These are phyloP conservation scores for Phellinidium pouzarii DNA, from an alignment of 1,284 basidiomycete genomes.

Conservation along the genomic window DNA sequence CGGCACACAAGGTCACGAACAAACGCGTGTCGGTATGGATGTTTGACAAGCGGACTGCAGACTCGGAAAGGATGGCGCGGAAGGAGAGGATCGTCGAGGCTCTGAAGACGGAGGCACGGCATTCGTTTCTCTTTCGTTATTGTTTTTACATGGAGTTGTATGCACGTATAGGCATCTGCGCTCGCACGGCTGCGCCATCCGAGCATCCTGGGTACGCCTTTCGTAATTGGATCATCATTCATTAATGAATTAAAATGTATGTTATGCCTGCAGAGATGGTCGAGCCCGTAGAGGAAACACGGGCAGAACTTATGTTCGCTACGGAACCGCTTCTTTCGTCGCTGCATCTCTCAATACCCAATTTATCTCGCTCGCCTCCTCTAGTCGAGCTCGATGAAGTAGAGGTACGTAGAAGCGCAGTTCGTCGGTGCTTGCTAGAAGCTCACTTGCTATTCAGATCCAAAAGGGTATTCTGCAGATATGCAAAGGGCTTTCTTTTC, in stretches of 20 bases:
- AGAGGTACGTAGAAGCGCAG: conserved; percentile 51
- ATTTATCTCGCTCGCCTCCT: conserved; percentile 46
- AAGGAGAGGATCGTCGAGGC: conserved; percentile 75
- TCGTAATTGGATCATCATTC: conserved; percentile 20
- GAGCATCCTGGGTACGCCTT: conserved; percentile 68
- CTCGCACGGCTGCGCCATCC: conserved; percentile 87
- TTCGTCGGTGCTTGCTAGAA: not conserved
- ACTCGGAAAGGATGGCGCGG: conserved; percentile 64
- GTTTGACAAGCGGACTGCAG: conserved; percentile 74
- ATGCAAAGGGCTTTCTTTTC: conserved; percentile 87
- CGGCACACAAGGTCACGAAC: conserved; percentile 78
- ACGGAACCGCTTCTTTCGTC: conserved; percentile 85
- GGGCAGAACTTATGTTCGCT: conserved; percentile 85
- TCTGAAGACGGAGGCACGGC: conserved; percentile 78
- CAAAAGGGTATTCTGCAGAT: conserved; percentile 95
- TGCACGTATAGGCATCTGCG: conserved; percentile 65
- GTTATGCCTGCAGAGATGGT: conserved; percentile 88
- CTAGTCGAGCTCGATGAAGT: conserved; percentile 81
- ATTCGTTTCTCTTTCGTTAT: conserved; percentile 14
- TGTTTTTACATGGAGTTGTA: not conserved
- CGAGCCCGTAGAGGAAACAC: conserved; percentile 94
- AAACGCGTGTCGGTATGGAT: conserved; percentile 89
- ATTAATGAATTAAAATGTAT: not conserved
- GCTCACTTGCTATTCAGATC: conserved; percentile 51
- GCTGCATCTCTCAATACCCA: conserved; percentile 67